Conservation (phyloP, 805 yeast genomes). For the Limtongozyma cylindracea region DNA sequence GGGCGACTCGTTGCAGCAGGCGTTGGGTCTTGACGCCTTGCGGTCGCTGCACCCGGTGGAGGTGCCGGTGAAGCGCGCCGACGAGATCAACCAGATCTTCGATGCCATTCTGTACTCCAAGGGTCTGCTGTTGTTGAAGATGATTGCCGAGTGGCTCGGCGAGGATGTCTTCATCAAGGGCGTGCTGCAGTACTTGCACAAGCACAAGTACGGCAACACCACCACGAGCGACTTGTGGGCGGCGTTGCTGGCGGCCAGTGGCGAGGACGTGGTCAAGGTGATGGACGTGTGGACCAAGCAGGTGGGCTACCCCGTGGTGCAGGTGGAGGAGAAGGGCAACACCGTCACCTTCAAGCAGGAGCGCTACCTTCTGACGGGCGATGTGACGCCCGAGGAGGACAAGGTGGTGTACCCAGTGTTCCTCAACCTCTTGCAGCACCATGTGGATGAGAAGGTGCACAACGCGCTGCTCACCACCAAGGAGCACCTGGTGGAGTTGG, state of each 20-base stretch:
- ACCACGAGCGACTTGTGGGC: slow-evolving; percentile 52
- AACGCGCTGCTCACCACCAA: no score
- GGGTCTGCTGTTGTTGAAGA: slow-evolving; percentile 56
- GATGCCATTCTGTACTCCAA: slow-evolving; percentile 64
- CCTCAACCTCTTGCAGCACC: slow-evolving; percentile 6
- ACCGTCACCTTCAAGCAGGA: slow-evolving; percentile 19
- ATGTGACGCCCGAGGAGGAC: slow-evolving; percentile 30
- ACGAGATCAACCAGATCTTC: slow-evolving; percentile 61
- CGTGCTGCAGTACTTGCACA: slow-evolving; percentile 40
- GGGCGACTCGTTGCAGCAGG: slow-evolving; percentile 21
- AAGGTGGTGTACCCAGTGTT: slow-evolving; percentile 35
- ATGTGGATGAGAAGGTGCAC: neutral
- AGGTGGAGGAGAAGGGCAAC: slow-evolving; percentile 12
- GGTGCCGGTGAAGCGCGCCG: slow-evolving; percentile 57
- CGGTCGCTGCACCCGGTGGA: slow-evolving; percentile 58
- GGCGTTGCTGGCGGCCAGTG: slow-evolving; percentile 35
- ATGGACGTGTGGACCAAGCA: slow-evolving; percentile 53
- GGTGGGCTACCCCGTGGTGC: slow-evolving; percentile 49
- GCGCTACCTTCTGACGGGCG: slow-evolving; percentile 40
- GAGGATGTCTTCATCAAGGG: slow-evolving; percentile 46
- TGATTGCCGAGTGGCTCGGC: slow-evolving; percentile 53
- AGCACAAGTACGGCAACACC: slow-evolving; percentile 43
- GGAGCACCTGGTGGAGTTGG: no score
- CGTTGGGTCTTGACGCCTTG: slow-evolving; percentile 27
- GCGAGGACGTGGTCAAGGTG: slow-evolving; percentile 26